Base-by-base conservation (phyloP, 139 green algal species). In the Astrephomene gubernaculifera region DNA sequence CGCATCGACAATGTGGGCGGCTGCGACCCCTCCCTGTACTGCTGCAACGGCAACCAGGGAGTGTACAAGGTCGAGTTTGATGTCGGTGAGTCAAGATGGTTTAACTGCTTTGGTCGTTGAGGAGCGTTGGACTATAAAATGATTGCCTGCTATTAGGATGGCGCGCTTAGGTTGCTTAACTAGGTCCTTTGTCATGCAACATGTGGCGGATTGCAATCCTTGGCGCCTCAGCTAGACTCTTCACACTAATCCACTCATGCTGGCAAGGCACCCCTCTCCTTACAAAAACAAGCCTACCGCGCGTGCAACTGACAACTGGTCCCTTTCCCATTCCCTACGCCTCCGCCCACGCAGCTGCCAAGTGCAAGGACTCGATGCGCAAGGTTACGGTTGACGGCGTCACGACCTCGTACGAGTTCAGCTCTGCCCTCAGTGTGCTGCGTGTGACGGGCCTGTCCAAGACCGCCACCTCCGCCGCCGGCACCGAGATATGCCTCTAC, bases 401-500 rank as follows among this genome's bases (percentile, higher is more conserved):
- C 1, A 12, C 41, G 45, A 1, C 3, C 21, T 65, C 83, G 5
- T 84, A 31, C 10, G 83, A 88, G 44, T 84, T 67, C 73, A 88
- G 80, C 74, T 45, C 33, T 38, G 10, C 21, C 14, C 72, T 83
- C 2, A 12, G 25, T 27, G 54, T 84, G 27, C 41, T 88, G 35
- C 83, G 83, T n/a, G n/a, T 88, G 27, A 76, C 65, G 19, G 33
- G 43, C 61, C 27, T 88, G 2, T 12, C 3, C 9, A 35, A 45
- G 49, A 35, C 35, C 27, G 9, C 41, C 24, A 5, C 19, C 10
- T 21, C 61, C n/a, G 83, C 83, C 27, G 27, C 38, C 21, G 83
- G 83, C 64, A 88, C 83, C n/a, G 14, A 63, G 31, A 45, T 88
- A 38, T 88, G 83, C 64, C 6, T 88, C 27, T 31, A 44, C 70